Evolutionary conservation across 306 rosid species (phyloP).

Genomic region (Sphenostylis stenocarpa): DNA sequence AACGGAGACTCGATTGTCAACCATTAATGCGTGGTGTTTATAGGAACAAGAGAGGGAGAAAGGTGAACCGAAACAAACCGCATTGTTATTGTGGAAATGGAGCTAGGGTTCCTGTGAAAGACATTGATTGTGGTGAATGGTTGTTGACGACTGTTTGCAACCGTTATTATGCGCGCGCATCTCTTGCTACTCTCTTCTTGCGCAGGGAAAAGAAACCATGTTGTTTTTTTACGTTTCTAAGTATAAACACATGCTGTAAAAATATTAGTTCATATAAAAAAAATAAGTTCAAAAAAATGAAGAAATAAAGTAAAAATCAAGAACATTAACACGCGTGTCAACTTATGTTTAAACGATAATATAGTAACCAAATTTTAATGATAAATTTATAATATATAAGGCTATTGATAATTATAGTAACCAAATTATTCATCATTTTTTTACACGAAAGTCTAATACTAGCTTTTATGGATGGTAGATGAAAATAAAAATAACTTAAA

Average conservation of each 20-base stretch:
- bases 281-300: not conserved
- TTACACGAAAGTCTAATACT: no score
- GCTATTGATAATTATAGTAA: no score
- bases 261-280: not conserved
- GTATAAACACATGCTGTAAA: not conserved
- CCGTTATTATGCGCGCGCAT: not conserved
- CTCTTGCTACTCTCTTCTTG: not conserved
- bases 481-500: not conserved
- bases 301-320: not conserved
- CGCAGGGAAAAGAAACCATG: not conserved
- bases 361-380: no score
- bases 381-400: no score
- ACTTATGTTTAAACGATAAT: not conserved
- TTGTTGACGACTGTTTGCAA: not conserved
- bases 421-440: no score
- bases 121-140: not conserved
- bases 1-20: slow-evolving; percentile 1
- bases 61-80: slow-evolving; percentile 37
- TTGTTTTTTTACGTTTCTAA: not conserved
- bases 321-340: not conserved
- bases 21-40: slow-evolving; percentile 5
- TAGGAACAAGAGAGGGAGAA: not conserved
- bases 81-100: slow-evolving; percentile 18
- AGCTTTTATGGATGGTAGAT: not conserved
- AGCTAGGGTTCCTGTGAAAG: slow-evolving; percentile 23